Conservation (phyloP, 2,329 filamentous ascomycete species). For the Hypoxylon sp. region DNA sequence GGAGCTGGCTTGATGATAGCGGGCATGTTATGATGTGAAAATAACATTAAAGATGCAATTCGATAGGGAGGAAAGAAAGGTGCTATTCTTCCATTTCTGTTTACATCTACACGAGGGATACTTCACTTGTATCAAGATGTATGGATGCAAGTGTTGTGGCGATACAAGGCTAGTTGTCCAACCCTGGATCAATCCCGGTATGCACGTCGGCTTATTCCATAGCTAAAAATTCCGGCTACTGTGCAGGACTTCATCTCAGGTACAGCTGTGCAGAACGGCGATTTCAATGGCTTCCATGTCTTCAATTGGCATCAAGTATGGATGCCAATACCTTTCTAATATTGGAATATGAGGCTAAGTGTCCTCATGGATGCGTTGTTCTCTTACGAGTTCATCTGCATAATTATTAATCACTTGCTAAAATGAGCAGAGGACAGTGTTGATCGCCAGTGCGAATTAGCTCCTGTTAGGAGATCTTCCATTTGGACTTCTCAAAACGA, state of each 20-base stretch:
- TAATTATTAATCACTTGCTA: slow-evolving; percentile 30
- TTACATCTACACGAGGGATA: neutral
- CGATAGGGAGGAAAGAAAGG: neutral
- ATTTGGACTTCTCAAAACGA: slow-evolving; percentile 32
- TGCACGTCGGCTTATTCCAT: slow-evolving; percentile 33
- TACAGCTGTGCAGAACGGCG: neutral
- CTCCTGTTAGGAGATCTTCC: slow-evolving; percentile 26
- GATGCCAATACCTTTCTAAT: slow-evolving; percentile 6
- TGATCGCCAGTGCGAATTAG: slow-evolving; percentile 36
- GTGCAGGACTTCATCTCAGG: slow-evolving; percentile 16
- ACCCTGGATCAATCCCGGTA: slow-evolving; percentile 3
- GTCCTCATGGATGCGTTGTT: slow-evolving; percentile 11
- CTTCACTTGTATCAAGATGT: neutral
- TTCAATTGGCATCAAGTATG: slow-evolving; percentile 9
- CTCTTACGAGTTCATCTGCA: slow-evolving; percentile 8
- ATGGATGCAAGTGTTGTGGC: slow-evolving; percentile 3
- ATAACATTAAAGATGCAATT: slow-evolving; percentile 13
- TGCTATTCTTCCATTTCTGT: slow-evolving; percentile 12
- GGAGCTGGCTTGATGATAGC: slow-evolving; percentile 29
- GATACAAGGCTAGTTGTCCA: slow-evolving; percentile 6
- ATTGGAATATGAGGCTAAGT: neutral
- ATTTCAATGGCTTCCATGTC: slow-evolving; percentile 4
- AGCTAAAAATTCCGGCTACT: slow-evolving; percentile 28
- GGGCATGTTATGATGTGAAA: slow-evolving; percentile 24
- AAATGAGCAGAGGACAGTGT: slow-evolving; percentile 30